These are phyloP conservation scores for Microcyclospora pomicola DNA, from an alignment of 2,329 filamentous ascomycete genomes.

Conservation along the genomic window DNA sequence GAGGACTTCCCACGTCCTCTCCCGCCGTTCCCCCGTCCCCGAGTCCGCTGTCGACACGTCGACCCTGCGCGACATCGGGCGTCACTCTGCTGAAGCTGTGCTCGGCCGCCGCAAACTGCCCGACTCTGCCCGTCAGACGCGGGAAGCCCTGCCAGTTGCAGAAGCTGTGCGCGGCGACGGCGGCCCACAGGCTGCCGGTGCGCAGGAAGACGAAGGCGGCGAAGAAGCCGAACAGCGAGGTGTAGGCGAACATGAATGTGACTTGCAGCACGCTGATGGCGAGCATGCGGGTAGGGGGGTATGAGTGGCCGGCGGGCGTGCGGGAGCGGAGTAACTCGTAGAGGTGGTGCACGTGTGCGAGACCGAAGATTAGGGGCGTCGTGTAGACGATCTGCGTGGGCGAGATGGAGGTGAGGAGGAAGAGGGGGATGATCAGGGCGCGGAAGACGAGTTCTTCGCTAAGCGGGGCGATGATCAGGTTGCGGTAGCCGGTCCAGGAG, in stretches of 20 bases:
- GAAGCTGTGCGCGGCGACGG: slow-evolving; percentile 66
- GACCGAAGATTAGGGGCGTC: slow-evolving; percentile 78
- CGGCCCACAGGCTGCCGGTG: slow-evolving; percentile 65
- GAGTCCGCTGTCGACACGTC: slow-evolving; percentile 4
- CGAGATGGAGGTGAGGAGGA: slow-evolving; percentile 53
- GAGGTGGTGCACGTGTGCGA: slow-evolving; percentile 89
- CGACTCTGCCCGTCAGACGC: slow-evolving; percentile 66
- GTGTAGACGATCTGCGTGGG: slow-evolving; percentile 54
- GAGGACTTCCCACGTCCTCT: slow-evolving; percentile 11
- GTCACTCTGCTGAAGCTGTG: slow-evolving; percentile 8
- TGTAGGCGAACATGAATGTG: slow-evolving; percentile 75
- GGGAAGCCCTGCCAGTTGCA: slow-evolving; percentile 91
- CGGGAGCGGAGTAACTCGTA: slow-evolving; percentile 83
- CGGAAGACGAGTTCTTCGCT: slow-evolving; percentile 94
- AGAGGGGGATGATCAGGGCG: slow-evolving; percentile 68
- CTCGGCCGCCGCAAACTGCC: slow-evolving; percentile 31
- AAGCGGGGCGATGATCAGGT: slow-evolving; percentile 68
- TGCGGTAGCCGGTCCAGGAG: slow-evolving; percentile 74
- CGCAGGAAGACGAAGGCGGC: slow-evolving; percentile 79
- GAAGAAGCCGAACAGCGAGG: slow-evolving; percentile 85
- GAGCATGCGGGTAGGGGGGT: slow-evolving; percentile 11
- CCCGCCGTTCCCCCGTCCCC: slow-evolving; percentile 9
- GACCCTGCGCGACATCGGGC: slow-evolving; percentile 19
- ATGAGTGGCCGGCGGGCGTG: slow-evolving; percentile 33
- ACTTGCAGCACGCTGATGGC: slow-evolving; percentile 46